These are phyloP conservation scores for Lentinula detonsa DNA, from an alignment of 768 basidiomycete genomes.

Conservation along the genomic window DNA sequence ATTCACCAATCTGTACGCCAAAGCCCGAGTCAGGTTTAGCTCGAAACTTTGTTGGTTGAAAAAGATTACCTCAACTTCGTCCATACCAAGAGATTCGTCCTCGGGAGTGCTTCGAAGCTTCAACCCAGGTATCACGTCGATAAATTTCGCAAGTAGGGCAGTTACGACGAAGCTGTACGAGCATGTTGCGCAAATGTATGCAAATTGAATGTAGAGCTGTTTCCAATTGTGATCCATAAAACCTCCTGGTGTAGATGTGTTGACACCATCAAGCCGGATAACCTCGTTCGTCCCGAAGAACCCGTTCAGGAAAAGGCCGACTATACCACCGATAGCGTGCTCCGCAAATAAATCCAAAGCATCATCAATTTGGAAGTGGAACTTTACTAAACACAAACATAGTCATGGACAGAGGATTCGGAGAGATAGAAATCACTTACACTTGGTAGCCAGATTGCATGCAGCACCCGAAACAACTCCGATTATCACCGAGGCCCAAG, in stretches of 20 bases:
- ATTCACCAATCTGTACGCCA: slow-evolving; percentile 54
- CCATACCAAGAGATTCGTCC: slow-evolving; percentile 59
- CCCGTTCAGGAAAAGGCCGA: slow-evolving; percentile 67
- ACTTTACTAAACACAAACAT: slow-evolving; percentile 41
- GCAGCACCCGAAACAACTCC: slow-evolving; percentile 67
- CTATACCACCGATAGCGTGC: slow-evolving; percentile 80
- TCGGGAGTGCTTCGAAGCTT: slow-evolving; percentile 46
- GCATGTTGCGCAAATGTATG: slow-evolving; percentile 52
- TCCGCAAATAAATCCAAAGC: slow-evolving; percentile 90
- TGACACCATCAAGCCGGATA: slow-evolving; percentile 65
- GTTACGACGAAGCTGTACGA: slow-evolving; percentile 59
- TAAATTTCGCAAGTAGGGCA: slow-evolving; percentile 48
- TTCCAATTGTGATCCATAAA: slow-evolving; percentile 76
- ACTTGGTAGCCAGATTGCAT: slow-evolving; percentile 82
- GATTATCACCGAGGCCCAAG: slow-evolving; percentile 72
- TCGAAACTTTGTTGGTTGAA: background rate
- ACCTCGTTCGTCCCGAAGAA: slow-evolving; percentile 67
- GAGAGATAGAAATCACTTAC: slow-evolving; percentile 31
- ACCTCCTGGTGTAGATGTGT: slow-evolving; percentile 45
- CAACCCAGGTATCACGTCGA: slow-evolving; percentile 56
- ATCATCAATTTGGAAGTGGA: slow-evolving; percentile 71
- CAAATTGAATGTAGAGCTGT: slow-evolving; percentile 75
- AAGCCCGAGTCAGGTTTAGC: background rate
- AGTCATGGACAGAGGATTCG: background rate
- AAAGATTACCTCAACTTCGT: slow-evolving; percentile 59